Evolutionary conservation across 345 rosid genomes (phyloP), one percentile per base, ranked within the genome.

Genomic region (Firmiana major): DNA sequence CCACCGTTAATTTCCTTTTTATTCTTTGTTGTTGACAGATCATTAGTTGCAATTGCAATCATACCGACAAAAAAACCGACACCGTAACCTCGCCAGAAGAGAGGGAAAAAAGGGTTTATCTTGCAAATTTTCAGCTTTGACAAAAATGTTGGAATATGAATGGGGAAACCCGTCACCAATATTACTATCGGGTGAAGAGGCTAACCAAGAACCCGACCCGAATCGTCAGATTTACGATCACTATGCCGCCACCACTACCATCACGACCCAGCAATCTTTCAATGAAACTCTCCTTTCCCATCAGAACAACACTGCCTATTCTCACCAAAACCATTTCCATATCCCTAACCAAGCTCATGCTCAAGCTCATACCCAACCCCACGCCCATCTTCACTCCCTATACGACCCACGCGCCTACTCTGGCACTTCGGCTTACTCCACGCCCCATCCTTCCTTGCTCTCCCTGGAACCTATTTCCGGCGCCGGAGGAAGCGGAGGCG

Each of bases 101-200:
- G 57, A 9, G 46, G 16, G 49, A 5, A 67, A 12, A 40, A 22
- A 51, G 58, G 42, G 16, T 69, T 69, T 40, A 3, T 43, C 64
- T 43, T 31, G 45, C 2, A 15, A 12, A 28, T 31, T 51, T 34
- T 38, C 6, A 11, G 16, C 60, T 10, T 26, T 4, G 53, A 49
- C 24, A 82, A 79, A 79, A 79, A 94, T 94, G 98, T 60, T 92
- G 88, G 98, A 88, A 77, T 94, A 92, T 85, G 97, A 89, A 75
- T 94, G 98, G 98, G 96, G 89, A 49, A 90, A 89, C 82, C 86
- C 93, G 2, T 80, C 94, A 0, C 22, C 85, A 1, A 82, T 92
- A 11, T 80, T 91, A 53, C 62, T 92, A 13, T 77, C 91, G 8
- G 81, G 84, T 15, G 87, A 83, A 7, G 87, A 86, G 55, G 71